Conservation (phyloP, 2,329 filamentous ascomycete genomes). For the Aspergillus pseudoviridinutans region DNA sequence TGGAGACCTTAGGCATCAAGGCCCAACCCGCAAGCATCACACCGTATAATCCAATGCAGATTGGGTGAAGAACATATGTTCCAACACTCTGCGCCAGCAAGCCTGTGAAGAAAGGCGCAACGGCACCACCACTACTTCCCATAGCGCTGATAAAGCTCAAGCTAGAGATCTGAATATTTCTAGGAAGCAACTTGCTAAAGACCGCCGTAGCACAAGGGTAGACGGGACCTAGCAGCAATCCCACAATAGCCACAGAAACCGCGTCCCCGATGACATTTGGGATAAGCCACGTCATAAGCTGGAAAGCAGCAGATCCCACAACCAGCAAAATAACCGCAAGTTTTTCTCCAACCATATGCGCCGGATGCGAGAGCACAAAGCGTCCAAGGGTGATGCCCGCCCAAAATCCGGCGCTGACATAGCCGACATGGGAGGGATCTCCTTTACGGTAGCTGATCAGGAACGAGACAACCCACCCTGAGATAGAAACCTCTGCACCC, state of each 20-base stretch:
- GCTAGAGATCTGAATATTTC: constrained; percentile 37
- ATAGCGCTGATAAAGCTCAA: constrained; percentile 38
- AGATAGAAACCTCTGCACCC: constrained; percentile 77
- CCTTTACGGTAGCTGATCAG: constrained; percentile 69
- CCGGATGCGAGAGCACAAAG: constrained; percentile 65
- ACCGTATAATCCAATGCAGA: constrained; percentile 53
- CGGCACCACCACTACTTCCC: constrained; percentile 41
- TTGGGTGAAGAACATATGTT: constrained; percentile 50
- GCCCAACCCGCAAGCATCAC: constrained; percentile 53
- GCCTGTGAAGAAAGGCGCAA: constrained; percentile 47
- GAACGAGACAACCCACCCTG: constrained; percentile 84
- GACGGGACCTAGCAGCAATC: constrained; percentile 71
- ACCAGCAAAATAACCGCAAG: constrained; percentile 62
- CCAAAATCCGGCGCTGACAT: constrained; percentile 69
- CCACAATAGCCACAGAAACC: constrained; percentile 64
- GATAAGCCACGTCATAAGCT: constrained; percentile 74
- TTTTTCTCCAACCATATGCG: constrained; percentile 67
- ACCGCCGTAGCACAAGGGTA: constrained; percentile 67
- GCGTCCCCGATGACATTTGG: constrained; percentile 70
- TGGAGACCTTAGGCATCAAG: constrained; percentile 47
- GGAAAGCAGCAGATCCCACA: constrained; percentile 60
- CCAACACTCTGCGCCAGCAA: constrained; percentile 45
- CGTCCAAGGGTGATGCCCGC: constrained; percentile 72
- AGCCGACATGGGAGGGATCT: constrained; percentile 67
- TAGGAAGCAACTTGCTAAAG: constrained; percentile 53